Base-by-base conservation (phyloP, 2,329 filamentous ascomycete genomes). In the Anisogramma anomala region DNA sequence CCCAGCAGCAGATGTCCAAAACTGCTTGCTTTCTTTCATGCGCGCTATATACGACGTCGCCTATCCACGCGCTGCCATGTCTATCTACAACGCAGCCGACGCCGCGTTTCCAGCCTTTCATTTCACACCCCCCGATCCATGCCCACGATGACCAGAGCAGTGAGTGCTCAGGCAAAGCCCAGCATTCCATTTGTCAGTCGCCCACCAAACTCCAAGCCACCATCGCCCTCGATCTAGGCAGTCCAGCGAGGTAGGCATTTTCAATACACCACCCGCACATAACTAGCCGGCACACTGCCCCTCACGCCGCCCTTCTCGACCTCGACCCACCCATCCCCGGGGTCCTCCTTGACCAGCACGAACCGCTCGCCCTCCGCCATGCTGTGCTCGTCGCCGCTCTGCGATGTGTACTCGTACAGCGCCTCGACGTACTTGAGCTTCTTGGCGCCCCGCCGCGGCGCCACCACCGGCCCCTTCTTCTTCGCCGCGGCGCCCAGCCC, bases 281-380 rank as follows among this genome's bases (percentile, higher is more conserved):
- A 98, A 60, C 86, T 94, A 27, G 88, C 88, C 33, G 91, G 91
- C 40, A 98, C 91, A 58, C 87, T 94, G 56, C 79, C 88, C 36
- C 80, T 85, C 30, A 79, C 68, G 1, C 88, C 88, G 14, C 85
- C 87, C 61, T 85, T 87, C 66, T 96, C 91, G 14, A 98, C 91
- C 65, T 96, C 91, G 20, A 81, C 85, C 91, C 91, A 98, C 0
- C 91, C 91, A 64, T 96, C 91, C 1, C 91, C 91, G 0, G 79
- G 74, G 56, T 96, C 89, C 42, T 84, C 79, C 53, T 80, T 87
- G 47, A 95, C 78, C 23, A 98, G 68, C 28, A 98, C 87, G 54
- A 98, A 93, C 38, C 79, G 74, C 62, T 98, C 91, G 1, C 91
- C 91, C 61, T 94, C 89, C 1, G 60, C 59, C 85, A 98, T 98